These are phyloP conservation scores for Orbilia ellipsospora DNA, from an alignment of 2,329 filamentous ascomycete genomes.

Conservation along the genomic window DNA sequence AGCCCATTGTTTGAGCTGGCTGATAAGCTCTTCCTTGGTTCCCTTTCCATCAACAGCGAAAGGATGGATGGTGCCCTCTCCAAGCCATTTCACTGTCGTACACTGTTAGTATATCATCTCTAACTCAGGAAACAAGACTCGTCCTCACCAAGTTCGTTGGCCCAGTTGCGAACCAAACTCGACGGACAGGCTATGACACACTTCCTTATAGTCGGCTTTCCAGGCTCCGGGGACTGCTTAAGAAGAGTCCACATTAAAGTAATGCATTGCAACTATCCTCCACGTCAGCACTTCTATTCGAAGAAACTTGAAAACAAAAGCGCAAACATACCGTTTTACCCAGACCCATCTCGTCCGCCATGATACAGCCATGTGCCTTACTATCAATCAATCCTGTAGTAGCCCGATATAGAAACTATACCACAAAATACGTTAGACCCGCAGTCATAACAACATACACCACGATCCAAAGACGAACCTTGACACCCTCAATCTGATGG, in stretches of 20 bases:
- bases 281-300: slow-evolving; percentile 15
- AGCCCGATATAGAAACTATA: slow-evolving; percentile 86
- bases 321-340: slow-evolving; percentile 78
- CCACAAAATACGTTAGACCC: slow-evolving; percentile 55
- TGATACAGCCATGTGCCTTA: slow-evolving; percentile 96
- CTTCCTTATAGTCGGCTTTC: slow-evolving; percentile 92
- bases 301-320: slow-evolving; percentile 5
- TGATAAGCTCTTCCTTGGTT: slow-evolving; percentile 88
- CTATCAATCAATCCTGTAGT: slow-evolving; percentile 95
- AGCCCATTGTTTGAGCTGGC: slow-evolving; percentile 93
- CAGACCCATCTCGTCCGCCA: slow-evolving; percentile 99
- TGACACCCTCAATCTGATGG: slow-evolving; percentile 97
- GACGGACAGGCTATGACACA: slow-evolving; percentile 97
- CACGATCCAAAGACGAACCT: slow-evolving; percentile 63
- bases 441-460: slow-evolving; percentile 1
- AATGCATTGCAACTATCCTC: slow-evolving; percentile 80
- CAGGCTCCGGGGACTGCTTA: slow-evolving; percentile 95
- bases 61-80: slow-evolving; percentile 86
- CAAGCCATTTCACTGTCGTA: slow-evolving; percentile 84
- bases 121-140: not conserved
- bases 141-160: slow-evolving; percentile 79
- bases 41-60: slow-evolving; percentile 98
- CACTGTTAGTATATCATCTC: slow-evolving; percentile 46
- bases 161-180: slow-evolving; percentile 97
- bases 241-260: slow-evolving; percentile 94